Percentiles rank a stretch among this genome's conserved stretches.
These are phyloP conservation scores for Solanum hybrid DNA, from an alignment of 305 asterid genomes.

Conservation along the genomic window DNA sequence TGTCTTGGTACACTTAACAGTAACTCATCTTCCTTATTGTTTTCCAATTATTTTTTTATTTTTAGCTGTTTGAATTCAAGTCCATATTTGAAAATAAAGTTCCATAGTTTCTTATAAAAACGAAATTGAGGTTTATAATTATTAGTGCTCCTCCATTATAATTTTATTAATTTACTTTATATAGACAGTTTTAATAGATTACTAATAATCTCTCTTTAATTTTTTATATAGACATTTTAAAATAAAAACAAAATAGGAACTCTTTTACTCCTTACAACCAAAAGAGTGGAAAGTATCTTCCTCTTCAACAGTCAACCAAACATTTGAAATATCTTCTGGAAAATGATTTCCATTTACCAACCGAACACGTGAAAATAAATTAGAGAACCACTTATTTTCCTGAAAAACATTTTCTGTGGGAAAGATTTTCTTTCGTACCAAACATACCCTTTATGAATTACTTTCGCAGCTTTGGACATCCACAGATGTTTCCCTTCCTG, in stretches of 20 bases:
- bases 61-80: not conserved
- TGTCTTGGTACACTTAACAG: not conserved
- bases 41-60: not conserved
- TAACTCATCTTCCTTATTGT: not conserved
- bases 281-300: not conserved
- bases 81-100: not conserved
- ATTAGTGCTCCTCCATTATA: not conserved
- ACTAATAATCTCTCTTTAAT: not conserved
- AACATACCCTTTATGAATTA: not conserved
- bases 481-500: constrained; percentile 5
- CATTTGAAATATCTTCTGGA: not conserved
- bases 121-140: not conserved
- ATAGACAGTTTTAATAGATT: not conserved
- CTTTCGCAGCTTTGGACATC: not conserved
- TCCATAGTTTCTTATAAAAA: not conserved
- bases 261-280: not conserved
- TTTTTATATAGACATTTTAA: not conserved
- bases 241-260: not conserved
- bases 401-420: not conserved
- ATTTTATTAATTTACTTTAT: not conserved
- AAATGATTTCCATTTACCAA: not conserved
- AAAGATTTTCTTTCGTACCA: not conserved
- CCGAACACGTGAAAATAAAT: not conserved
- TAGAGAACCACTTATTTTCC: not conserved
- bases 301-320: not conserved